phyloP scores from a whole-genome alignment of 164 flowering plant genomes.

The Umbilicus rupestris region DNA sequence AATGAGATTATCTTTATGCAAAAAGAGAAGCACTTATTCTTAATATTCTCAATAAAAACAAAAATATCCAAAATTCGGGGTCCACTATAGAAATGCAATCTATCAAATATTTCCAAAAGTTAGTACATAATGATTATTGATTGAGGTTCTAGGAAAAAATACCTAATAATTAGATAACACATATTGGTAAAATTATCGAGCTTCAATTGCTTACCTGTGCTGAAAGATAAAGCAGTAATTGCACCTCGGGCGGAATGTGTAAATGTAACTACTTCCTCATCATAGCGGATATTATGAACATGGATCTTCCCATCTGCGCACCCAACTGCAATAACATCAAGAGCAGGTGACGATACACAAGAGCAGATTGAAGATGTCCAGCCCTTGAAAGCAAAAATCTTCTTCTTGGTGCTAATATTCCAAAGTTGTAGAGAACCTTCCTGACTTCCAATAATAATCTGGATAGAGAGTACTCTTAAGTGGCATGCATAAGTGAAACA shows the following conservation, averaged over 20 bases:
- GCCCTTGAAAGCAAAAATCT: slow-evolving; percentile 73
- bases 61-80: no score
- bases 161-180: background rate
- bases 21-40: background rate
- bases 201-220: slow-evolving; percentile 47
- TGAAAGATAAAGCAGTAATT: slow-evolving; percentile 82
- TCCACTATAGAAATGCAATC: no score
- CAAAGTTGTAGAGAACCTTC: slow-evolving; percentile 86
- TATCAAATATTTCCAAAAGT: no score
- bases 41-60: no score
- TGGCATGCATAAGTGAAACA: background rate
- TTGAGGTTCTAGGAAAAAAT: background rate
- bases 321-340: slow-evolving; percentile 91
- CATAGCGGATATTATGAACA: slow-evolving; percentile 70
- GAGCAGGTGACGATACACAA: slow-evolving; percentile 90
- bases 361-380: slow-evolving; percentile 72
- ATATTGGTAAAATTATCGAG: background rate
- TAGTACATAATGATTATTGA: no score
- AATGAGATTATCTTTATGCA: background rate
- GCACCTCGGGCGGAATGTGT: slow-evolving; percentile 75
- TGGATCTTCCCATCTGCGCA: slow-evolving; percentile 90
- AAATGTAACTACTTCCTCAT: slow-evolving; percentile 75
- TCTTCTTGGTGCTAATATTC: slow-evolving; percentile 83
- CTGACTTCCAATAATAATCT: slow-evolving; percentile 82
- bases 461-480: slow-evolving; percentile 10